Percentiles rank a stretch among this genome's conserved stretches.
Conservation (phyloP, 2,329 filamentous ascomycete species). For the Teratosphaeria destructans region DNA sequence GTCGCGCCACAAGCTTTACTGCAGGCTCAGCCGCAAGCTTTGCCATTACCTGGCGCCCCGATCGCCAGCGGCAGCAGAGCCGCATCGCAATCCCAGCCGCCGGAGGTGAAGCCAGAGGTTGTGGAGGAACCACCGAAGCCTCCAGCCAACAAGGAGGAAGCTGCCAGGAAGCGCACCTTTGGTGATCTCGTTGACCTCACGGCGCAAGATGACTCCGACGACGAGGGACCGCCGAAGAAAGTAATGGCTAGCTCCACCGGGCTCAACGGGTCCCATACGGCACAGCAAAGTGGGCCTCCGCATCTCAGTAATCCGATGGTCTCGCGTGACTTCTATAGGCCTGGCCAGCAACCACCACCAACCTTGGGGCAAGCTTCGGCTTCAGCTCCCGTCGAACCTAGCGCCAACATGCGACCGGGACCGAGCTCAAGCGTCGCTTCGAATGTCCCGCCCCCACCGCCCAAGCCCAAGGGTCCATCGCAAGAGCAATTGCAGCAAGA, state of each 20-base stretch:
- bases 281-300: background rate
- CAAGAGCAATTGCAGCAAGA: conserved; percentile 20
- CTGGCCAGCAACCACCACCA: background rate
- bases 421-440: background rate
- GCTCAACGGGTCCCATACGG: background rate
- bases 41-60: background rate
- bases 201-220: conserved; percentile 32
- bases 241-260: conserved; percentile 2
- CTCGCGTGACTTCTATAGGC: background rate
- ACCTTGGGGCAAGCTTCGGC: background rate
- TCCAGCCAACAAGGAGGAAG: conserved; percentile 42
- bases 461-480: conserved; percentile 16
- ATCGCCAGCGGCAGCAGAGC: background rate
- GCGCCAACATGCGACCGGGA: background rate
- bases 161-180: conserved; percentile 45
- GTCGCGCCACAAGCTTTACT: background rate
- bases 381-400: background rate
- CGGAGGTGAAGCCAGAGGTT: conserved; percentile 13
- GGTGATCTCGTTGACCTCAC: conserved; percentile 46
- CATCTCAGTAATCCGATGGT: background rate
- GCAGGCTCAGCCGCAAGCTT: background rate
- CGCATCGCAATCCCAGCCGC: conserved; percentile 4
- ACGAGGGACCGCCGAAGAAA: conserved; percentile 32
- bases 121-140: conserved; percentile 15
- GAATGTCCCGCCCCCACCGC: background rate